Percentiles rank a stretch among this genome's conserved stretches.
These are phyloP conservation scores for Cyberlindnera xylosilytica DNA, from an alignment of 805 yeast species.

Conservation along the genomic window DNA sequence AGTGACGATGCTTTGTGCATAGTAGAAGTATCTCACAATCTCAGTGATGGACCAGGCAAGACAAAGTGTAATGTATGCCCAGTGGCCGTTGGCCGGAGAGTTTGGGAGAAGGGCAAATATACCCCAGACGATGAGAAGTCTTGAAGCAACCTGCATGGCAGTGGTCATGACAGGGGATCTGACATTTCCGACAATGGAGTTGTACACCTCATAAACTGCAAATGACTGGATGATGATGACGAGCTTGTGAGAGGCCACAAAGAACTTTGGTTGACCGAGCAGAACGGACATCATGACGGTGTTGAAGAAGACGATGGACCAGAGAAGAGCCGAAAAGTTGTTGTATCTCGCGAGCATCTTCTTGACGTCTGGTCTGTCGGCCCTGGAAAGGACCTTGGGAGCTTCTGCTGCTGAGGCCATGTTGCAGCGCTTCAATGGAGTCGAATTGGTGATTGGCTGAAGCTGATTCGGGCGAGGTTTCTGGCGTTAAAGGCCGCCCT, in stretches of 20 bases:
- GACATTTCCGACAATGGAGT: conserved; percentile 76
- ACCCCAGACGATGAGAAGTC: conserved; percentile 81
- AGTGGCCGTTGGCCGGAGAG: conserved; percentile 56
- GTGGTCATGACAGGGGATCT: conserved; percentile 85
- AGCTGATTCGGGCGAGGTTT: no score
- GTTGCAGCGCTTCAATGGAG: no score
- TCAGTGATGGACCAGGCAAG: conserved; percentile 96
- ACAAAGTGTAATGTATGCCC: conserved; percentile 65
- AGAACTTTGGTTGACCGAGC: conserved; percentile 65
- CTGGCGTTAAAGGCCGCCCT: no score
- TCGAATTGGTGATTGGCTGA: no score
- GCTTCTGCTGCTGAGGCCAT: conserved; percentile 5
- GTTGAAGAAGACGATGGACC: conserved; percentile 49
- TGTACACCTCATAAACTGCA: conserved; percentile 79
- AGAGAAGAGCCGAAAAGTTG: conserved; percentile 47
- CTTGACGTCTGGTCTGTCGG: conserved; percentile 15
- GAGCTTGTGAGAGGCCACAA: conserved; percentile 52
- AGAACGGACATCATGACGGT: conserved; percentile 37
- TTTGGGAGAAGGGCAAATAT: conserved; percentile 72
- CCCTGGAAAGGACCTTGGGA: conserved; percentile 1
- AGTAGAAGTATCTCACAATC: conserved; percentile 82
- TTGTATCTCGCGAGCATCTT: conserved; percentile 44
- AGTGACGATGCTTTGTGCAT: conserved; percentile 61
- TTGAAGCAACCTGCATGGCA: conserved; percentile 79
- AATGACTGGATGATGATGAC: conserved; percentile 69